Evolutionary conservation across 2,329 filamentous ascomycete species (phyloP), one percentile per base, ranked within the genome.

Genomic region (Penicillium palitans): DNA sequence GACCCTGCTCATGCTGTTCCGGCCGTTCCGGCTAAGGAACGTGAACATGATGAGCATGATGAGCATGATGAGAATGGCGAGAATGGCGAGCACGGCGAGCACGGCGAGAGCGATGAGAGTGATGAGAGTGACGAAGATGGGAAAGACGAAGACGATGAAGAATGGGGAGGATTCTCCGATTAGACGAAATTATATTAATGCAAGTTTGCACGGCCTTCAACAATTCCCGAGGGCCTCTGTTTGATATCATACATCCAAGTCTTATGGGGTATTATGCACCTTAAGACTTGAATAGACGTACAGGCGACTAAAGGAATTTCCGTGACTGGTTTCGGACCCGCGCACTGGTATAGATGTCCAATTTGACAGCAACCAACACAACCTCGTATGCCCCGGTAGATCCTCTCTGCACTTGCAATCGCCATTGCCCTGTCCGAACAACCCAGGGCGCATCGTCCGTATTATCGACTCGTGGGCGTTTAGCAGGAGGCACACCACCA

Each of bases 261-360:
- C 40, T 41, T 54, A 13, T 42, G 39, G 27, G 5, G 21, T 47
- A 40, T 46, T 29, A 41, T 48, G 19, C 35, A 51, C 8, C 15
- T 45, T n/a, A 24, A 33, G 29, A 47, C 53, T 37, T 12, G 33
- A n/a, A 37, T 25, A 59, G 17, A 50, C 17, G 4, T 10, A 33
- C 52, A 65, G n/a, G 63, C 66, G 35, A 41, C 58, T 35, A 68
- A 57, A 96, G 72, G 70, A 96, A 96, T 0, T 75, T 77, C 61
- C 89, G 82, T 51, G 79, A 74, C 50, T 76, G 76, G 76, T 96
- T 96, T 62, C 90, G 83, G 12, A 81, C 81, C 61, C 81, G 79
- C 74, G 93, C 86, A 8, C 81, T 82, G 53, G 82, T 88, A 65
- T 87, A 83, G 0, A 87, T 89, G 65, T 96, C 89, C 27, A 96